Base-by-base conservation (phyloP, 2,329 filamentous ascomycete species). In the Fusarium xyrophilum region DNA sequence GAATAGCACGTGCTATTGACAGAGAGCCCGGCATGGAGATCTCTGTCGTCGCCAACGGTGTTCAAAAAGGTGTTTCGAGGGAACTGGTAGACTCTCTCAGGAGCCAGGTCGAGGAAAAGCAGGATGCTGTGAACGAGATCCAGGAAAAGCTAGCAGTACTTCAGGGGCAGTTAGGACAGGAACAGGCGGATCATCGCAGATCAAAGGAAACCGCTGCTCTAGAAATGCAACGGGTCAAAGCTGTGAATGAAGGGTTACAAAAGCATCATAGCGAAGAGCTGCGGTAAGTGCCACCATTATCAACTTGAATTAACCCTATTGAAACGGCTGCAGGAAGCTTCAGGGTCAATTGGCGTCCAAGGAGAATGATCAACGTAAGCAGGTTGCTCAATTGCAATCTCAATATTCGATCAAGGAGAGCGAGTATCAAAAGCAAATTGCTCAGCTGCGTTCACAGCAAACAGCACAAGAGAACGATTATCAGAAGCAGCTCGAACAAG, bases 31-130 rank as follows among this genome's bases (percentile, higher is more conserved):
- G 90, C 2, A 83, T 96, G 64, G 96, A 99, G 76, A 89, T 96
- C 28, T 91, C 93, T 0, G 87, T 96, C 14, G 84, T 93, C 59
- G 85, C 89, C 43, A 93, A 94, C 75, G 92, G 92, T 1, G 82
- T 94, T 14, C 90, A 96, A 70, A 94, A 95, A 74, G 95, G 95
- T 7, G 91, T 99, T 38, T 97, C 96, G n/a, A 88, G 95, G 40
- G 93, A 98, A 73, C 82, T 98, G 38, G 92, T 99, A 6, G 96
- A 99, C 77, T 90, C 91, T 2, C 82, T 99, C 33, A 89, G 93
- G 51, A 84, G 85, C 7, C 91, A 97, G 75, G 79, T 97, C 2
- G 89, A 91, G 63, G 90, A 95, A 63, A 93, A 90, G 67, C 89
- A 88, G 25, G 79, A 79, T 33, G 76, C 80, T 3, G 73, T 89